Base-by-base conservation (phyloP, 2,329 filamentous ascomycete species). In the Zymoseptoria ardabiliae region DNA sequence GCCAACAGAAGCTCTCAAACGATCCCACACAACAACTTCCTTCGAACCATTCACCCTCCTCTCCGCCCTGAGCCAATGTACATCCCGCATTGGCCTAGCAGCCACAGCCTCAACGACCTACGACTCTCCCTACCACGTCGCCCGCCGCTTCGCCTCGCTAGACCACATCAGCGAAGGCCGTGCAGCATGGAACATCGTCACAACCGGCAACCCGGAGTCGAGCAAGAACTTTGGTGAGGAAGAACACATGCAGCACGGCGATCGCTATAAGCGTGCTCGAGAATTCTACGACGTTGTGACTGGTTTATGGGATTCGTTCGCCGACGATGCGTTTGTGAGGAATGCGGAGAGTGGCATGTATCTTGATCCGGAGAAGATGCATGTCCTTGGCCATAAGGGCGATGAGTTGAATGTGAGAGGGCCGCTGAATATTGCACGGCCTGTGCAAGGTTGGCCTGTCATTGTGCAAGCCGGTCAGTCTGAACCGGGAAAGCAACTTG, bases 1-100 rank as follows among this genome's bases (percentile, higher is more conserved):
- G 81, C 81, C 81, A 0, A 69, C 80, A 1, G 82, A 84, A 58
- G 81, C 82, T 1, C 73, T 84, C 10, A 81, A 81, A 63, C 78
- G 81, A 28, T 83, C 80, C 61, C 82, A 84, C 56, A 84, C 82
- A 0, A 79, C 82, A 0, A 83, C 81, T 0, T 83, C 81, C 0
- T 84, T 83, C 59, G 81, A 84, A 64, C 81, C 2, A 9, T 69
- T 69, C 30, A 69, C 67, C 0, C 59, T 70, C 17, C 71, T 81
- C 6, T 71, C 78, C 0, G 78, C 78, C 1, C 75, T 80, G 69
- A 76, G 78, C 1, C 74, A 77, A 2, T 71, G 68, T 7, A 75
- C 79, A 0, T 73, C 77, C 51, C 76, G 72, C 20, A 74, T 81
- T 4, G 68, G 68, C 5, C 71, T 75, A 17, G 72, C 71, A 8